A percentile compares a stretch with the other conserved stretches of the same genome.
phyloP scores from a whole-genome alignment of 1,284 basidiomycete species.

The Lentinula novae-zelandiae region DNA sequence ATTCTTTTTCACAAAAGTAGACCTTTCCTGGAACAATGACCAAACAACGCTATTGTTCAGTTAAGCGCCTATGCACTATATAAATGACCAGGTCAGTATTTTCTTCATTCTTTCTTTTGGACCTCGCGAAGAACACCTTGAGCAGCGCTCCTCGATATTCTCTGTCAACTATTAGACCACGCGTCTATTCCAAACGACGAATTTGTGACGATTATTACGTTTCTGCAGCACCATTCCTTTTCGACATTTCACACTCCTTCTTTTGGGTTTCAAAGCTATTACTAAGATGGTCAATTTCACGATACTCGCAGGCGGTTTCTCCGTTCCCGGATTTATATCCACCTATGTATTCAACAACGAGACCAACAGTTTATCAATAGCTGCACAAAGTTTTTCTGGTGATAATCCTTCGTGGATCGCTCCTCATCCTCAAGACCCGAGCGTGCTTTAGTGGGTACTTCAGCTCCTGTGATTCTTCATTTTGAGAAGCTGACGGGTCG shows the following conservation, averaged over 20 bases:
- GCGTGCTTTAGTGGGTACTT: constrained; percentile 48
- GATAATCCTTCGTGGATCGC: constrained; percentile 44
- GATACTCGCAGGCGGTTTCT: constrained; percentile 46
- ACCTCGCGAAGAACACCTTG: not conserved
- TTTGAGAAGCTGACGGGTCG: not conserved
- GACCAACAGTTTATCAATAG: constrained; percentile 30
- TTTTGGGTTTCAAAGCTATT: not conserved
- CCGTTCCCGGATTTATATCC: constrained; percentile 34
- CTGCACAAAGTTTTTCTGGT: constrained; percentile 30
- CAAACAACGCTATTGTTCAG: too few relatives aligned
- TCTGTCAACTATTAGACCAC: too few relatives aligned
- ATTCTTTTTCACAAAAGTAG: too few relatives aligned
- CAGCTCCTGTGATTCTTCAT: not conserved
- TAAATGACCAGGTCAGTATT: not conserved
- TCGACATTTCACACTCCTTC: too few relatives aligned
- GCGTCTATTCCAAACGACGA: too few relatives aligned
- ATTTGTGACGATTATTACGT: too few relatives aligned
- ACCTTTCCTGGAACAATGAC: too few relatives aligned
- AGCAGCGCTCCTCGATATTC: not conserved
- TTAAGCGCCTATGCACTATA: not conserved
- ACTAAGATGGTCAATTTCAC: constrained; percentile 43
- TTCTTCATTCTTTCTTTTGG: not conserved
- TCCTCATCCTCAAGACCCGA: constrained; percentile 37
- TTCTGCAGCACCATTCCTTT: too few relatives aligned
- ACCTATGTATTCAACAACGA: constrained; percentile 44